Conservation (phyloP, 768 basidiomycete genomes). For the Suillus discolor region DNA sequence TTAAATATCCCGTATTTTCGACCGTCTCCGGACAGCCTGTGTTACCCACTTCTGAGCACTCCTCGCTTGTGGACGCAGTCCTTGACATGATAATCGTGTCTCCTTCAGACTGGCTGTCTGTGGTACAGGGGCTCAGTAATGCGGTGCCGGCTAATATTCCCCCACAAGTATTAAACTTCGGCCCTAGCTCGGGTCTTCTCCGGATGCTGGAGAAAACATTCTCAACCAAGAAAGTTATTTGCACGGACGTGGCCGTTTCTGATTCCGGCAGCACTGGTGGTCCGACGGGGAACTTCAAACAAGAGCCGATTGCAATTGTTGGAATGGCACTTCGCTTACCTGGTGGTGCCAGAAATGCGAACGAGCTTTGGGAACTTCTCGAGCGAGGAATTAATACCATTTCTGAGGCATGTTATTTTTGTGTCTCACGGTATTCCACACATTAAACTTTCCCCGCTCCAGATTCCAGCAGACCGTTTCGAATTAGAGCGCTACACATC, state of each 20-base stretch:
- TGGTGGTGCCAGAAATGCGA: constrained; percentile 52
- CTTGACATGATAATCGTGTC: constrained; percentile 44
- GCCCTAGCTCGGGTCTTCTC: constrained; percentile 45
- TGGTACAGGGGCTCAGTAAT: constrained; percentile 34
- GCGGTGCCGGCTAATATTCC: constrained; percentile 15
- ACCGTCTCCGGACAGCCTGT: constrained; percentile 45
- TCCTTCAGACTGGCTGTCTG: constrained; percentile 55
- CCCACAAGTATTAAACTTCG: constrained; percentile 50
- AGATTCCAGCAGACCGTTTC: constrained; percentile 71
- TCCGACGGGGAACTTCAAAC: constrained; percentile 20
- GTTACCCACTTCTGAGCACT: constrained; percentile 19
- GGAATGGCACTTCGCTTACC: constrained; percentile 67
- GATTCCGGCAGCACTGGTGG: not conserved
- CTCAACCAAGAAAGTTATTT: constrained; percentile 21
- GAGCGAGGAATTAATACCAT: constrained; percentile 58
- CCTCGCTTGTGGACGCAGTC: constrained; percentile 42
- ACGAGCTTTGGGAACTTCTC: constrained; percentile 61
- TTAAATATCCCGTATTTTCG: constrained; percentile 51
- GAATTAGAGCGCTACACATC: constrained; percentile 41
- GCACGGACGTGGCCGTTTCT: constrained; percentile 19
- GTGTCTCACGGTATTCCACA: not conserved
- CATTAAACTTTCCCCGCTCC: constrained; percentile 11
- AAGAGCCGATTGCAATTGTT: constrained; percentile 65
- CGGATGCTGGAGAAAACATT: constrained; percentile 42
- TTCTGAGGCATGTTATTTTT: constrained; percentile 45